These are phyloP conservation scores for Pleurotus cornucopiae DNA, from an alignment of 768 basidiomycete species.

Conservation along the genomic window DNA sequence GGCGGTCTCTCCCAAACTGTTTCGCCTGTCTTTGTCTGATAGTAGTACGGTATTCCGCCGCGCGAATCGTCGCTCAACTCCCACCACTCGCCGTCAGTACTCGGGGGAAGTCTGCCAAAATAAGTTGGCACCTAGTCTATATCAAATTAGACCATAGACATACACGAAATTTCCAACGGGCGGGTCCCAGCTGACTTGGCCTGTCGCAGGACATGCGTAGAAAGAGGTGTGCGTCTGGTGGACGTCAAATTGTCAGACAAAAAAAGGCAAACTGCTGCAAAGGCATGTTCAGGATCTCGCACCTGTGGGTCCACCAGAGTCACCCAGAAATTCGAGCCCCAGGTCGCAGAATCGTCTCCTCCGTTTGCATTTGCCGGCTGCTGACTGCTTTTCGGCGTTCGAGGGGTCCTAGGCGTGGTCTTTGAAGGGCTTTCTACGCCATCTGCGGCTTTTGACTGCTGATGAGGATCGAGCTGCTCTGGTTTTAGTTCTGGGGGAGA, in stretches of 20 bases:
- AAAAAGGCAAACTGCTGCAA: slow-evolving; percentile 7
- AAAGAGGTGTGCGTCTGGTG: slow-evolving; percentile 61
- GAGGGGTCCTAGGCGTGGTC: slow-evolving; percentile 21
- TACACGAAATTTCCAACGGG: slow-evolving; percentile 88
- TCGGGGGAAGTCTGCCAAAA: slow-evolving; percentile 67
- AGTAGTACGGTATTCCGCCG: slow-evolving; percentile 86
- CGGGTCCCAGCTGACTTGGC: slow-evolving; percentile 91
- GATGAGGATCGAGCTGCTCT: background rate
- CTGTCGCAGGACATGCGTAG: slow-evolving; percentile 90
- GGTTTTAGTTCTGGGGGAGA: background rate
- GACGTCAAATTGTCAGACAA: background rate
- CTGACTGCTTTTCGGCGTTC: slow-evolving; percentile 15
- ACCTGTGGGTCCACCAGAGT: slow-evolving; percentile 90
- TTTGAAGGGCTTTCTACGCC: slow-evolving; percentile 17
- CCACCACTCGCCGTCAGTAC: slow-evolving; percentile 92
- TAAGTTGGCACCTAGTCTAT: slow-evolving; percentile 13
- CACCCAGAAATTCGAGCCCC: slow-evolving; percentile 95
- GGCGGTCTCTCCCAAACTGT: slow-evolving; percentile 91
- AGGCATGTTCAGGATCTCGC: slow-evolving; percentile 17
- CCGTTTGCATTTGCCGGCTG: slow-evolving; percentile 19
- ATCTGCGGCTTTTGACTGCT: background rate
- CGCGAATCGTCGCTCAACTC: slow-evolving; percentile 83
- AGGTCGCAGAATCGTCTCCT: slow-evolving; percentile 45
- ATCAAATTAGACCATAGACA: slow-evolving; percentile 23
- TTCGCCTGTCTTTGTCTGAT: slow-evolving; percentile 87